phyloP scores from a whole-genome alignment of 192 early-diverging fungal species.

The Backusella macrospora region DNA sequence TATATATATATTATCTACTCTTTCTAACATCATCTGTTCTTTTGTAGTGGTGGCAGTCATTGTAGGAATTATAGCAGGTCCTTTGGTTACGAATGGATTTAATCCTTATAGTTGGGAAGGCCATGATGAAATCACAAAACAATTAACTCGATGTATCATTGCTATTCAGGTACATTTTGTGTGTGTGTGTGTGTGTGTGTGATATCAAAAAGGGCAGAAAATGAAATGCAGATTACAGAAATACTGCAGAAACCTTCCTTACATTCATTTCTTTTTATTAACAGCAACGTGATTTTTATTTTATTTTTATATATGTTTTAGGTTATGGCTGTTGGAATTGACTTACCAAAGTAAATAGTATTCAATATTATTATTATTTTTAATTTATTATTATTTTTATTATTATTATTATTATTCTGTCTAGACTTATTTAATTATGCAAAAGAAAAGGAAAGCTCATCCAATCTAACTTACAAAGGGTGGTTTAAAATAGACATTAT shows the following conservation, averaged over 20 bases:
- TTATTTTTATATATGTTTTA: conserved; percentile 27
- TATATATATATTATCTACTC: background rate
- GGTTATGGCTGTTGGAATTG: conserved; percentile 86
- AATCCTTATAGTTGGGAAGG: conserved; percentile 64
- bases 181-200: background rate
- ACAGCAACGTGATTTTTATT: background rate
- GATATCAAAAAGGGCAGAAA: background rate
- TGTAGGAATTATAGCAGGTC: conserved; percentile 87
- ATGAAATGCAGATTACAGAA: background rate
- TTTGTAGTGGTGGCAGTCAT: conserved; percentile 84
- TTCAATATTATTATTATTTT: no score
- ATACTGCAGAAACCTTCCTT: background rate
- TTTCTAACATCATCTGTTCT: no score
- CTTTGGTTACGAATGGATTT: conserved; percentile 68
- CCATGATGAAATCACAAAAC: conserved; percentile 61
- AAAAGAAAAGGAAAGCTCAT: no score
- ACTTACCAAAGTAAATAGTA: conserved; percentile 67
- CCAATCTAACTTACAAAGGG: no score
- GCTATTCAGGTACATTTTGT: conserved; percentile 68
- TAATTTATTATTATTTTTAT: no score
- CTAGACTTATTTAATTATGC: background rate
- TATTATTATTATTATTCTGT: no score
- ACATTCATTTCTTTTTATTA: background rate
- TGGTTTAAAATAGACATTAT: conserved; percentile 34
- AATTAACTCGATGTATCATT: conserved; percentile 78